Evolutionary conservation across 495 filamentous ascomycete species (phyloP), one percentile per base, ranked within the genome.

Genomic region (Aspergillus incahuasiensis): DNA sequence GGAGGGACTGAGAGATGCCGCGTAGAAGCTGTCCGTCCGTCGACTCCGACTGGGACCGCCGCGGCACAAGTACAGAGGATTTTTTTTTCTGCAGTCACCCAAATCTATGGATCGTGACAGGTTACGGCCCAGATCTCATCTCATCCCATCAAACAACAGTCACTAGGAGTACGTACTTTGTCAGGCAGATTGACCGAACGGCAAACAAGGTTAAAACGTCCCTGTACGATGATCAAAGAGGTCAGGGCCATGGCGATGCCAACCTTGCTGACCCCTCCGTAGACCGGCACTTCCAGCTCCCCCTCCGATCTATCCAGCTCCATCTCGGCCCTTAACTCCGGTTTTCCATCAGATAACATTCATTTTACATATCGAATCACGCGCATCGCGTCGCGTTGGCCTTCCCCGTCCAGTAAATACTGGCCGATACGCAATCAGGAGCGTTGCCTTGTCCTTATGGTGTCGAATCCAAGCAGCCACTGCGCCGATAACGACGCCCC

Each of bases 11-110:
- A 50, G 48, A 50, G 48, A 16, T 50, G 48, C 48, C 34, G 48
- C 48, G 48, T 34, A 22, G 48, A 55, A 44, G 67, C 61, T 63
- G 64, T 68, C 66, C 67, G 63, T 63, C 53, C 41, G 32, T 12
- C 8, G 32, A 11, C 32, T 35, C 12, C 32, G 51, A 47, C 24
- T 46, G 42, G 25, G n/a, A 42, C 28, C 32, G 32, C 34, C 32
- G 35, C 47, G 32, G 32, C 25, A 28, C 25, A 28, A 28, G 32
- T 35, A 35, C n/a, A n/a, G n/a, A n/a, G n/a, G n/a, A 9, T 35
- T 35, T 35, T 40, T 40, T 40, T 50, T 50, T 12, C 19, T 50
- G 32, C 48, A 40, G 34, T 50, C 12, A 48, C 48, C 20, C 48
- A 40, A 50, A 40, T 21, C n/a, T 40, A 50, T 50, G 34, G 48